Evolutionary conservation across 2,329 filamentous ascomycete genomes (phyloP), one percentile per base, ranked within the genome.

Genomic region (Aspergillus novofumigatus): DNA sequence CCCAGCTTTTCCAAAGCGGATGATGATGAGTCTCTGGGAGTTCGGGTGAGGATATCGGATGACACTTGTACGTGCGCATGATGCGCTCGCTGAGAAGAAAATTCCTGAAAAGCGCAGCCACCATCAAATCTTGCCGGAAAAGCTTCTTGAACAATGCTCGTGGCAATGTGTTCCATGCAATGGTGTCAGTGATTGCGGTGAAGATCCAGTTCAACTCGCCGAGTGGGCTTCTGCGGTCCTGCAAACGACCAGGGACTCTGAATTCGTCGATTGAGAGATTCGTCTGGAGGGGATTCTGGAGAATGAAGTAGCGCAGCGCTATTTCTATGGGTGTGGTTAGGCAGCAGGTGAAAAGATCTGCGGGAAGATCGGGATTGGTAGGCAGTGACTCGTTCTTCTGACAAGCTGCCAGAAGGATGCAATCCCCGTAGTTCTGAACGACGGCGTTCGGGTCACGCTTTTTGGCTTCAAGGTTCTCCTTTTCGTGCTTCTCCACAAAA

Each of bases 151-250:
- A 99, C 10, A 97, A 79, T 21, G 92, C 86, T 49, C 93, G 88
- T 3, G 92, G 91, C 3, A 99, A 78, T 4, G 91, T 95, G 32
- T 96, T 97, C 94, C 94, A 99, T 0, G 94, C 94, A 67, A 99
- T 99, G 1, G 93, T 97, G 72, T 99, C 94, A 0, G 94, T 99
- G 63, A 99, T 97, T 54, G 94, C 94, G 0, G 94, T 99, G 70
- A 99, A 97, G 38, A 99, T 99, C 94, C 94, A 99, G 69, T 99
- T 99, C 14, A 99, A 80, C 76, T 99, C 94, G 60, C 94, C 94
- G 35, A 99, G 82, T 8, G 94, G 94, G 51, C 94, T 97, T 69
- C 94, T 84, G 59, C 94, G 85, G 75, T 99, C 94, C 69, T 96
- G 93, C 45, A 97, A 83, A 60, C 92, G 87, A 35, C 94, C 94